phyloP scores from a whole-genome alignment of 1,284 basidiomycete species.

The Trichosporon asahii region DNA sequence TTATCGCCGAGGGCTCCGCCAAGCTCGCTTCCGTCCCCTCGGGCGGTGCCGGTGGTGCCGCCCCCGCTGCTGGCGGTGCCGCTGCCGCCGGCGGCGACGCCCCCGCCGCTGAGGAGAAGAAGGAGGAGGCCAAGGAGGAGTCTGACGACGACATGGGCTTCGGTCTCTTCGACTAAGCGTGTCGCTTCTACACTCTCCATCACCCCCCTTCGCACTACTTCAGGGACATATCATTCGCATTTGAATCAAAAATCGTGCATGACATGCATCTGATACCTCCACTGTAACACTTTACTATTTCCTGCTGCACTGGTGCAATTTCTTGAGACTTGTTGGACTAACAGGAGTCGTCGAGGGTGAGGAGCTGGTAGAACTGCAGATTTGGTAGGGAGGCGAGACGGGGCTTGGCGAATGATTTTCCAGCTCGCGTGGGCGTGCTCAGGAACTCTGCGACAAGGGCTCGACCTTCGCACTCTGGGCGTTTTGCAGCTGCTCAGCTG shows the following conservation, averaged over 20 bases:
- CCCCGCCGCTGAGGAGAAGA: conserved; percentile 64
- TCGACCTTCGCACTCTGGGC: too few relatives aligned
- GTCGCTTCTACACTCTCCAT: conserved; percentile 16
- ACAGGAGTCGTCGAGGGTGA: not conserved
- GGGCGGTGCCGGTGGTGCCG: conserved; percentile 47
- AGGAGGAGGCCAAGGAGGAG: conserved; percentile 58
- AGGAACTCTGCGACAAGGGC: too few relatives aligned
- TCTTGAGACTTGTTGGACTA: not conserved
- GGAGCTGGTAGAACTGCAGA: not conserved
- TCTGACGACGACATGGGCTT: conserved; percentile 62
- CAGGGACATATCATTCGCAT: conserved; percentile 6
- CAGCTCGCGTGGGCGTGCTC: conserved; percentile 2
- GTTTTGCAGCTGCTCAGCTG: too few relatives aligned
- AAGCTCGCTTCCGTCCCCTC: conserved; percentile 86
- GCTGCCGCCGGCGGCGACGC: conserved; percentile 60
- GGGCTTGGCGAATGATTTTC: not conserved
- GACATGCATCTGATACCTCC: conserved; percentile 12
- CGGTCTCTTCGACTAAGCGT: conserved; percentile 83
- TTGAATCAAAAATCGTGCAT: not conserved
- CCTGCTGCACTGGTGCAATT: not conserved
- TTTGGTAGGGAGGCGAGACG: not conserved
- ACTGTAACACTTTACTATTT: not conserved
- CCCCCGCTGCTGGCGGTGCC: conserved; percentile 46
- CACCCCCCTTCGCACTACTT: not conserved
- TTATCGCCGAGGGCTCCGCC: conserved; percentile 87